These are phyloP conservation scores for Brettanomyces custersianus DNA, from an alignment of 805 yeast genomes.

Conservation along the genomic window DNA sequence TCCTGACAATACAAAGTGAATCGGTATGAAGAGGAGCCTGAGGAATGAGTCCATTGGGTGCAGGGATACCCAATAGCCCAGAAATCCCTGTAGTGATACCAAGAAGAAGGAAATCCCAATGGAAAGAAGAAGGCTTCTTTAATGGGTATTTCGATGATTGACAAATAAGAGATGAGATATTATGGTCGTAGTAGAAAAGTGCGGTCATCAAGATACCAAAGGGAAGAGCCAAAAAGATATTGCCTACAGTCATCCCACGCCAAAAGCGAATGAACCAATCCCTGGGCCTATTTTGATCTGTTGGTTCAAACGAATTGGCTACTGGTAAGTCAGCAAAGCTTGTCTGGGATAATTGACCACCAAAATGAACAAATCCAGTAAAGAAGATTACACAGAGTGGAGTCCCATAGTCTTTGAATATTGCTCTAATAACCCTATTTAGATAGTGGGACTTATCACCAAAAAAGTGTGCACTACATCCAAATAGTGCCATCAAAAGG, in stretches of 20 bases:
- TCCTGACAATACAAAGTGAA: slow-evolving; percentile 53
- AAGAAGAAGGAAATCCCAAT: slow-evolving; percentile 80
- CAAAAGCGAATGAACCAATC: slow-evolving; percentile 80
- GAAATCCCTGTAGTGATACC: slow-evolving; percentile 84
- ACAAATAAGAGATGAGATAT: slow-evolving; percentile 87
- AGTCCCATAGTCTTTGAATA: slow-evolving; percentile 79
- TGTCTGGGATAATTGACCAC: slow-evolving; percentile 58
- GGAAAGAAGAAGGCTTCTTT: slow-evolving; percentile 81
- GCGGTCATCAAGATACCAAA: slow-evolving; percentile 81
- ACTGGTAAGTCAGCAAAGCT: slow-evolving; percentile 58
- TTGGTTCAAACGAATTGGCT: slow-evolving; percentile 68
- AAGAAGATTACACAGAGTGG: slow-evolving; percentile 81
- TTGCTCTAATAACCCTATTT: slow-evolving; percentile 49
- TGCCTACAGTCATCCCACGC: slow-evolving; percentile 55
- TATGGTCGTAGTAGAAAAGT: slow-evolving; percentile 90
- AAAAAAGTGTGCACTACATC: slow-evolving; percentile 48
- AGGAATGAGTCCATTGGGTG: slow-evolving; percentile 94
- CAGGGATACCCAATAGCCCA: slow-evolving; percentile 85
- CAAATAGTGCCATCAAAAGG: slow-evolving; percentile 67
- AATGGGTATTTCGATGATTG: slow-evolving; percentile 77
- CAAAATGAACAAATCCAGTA: slow-evolving; percentile 89
- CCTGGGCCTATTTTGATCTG: slow-evolving; percentile 38
- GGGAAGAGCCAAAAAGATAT: slow-evolving; percentile 85
- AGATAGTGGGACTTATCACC: slow-evolving; percentile 59
- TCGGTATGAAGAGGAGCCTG: slow-evolving; percentile 93